phyloP scores from a whole-genome alignment of 2,329 filamentous ascomycete species.

The Fusarium newnesense region DNA sequence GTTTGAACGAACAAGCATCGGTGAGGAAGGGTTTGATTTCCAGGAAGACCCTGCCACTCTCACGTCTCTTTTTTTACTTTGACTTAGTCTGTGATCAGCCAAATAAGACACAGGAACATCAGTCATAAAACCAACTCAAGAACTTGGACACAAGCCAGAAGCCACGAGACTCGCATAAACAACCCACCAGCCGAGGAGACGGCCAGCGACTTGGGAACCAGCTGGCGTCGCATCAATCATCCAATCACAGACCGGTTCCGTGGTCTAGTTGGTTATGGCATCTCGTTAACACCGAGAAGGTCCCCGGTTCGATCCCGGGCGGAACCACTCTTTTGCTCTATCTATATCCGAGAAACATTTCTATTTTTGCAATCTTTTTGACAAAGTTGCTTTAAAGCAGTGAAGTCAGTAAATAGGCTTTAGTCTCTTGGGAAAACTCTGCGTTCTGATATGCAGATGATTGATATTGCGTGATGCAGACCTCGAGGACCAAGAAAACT shows the following conservation, averaged over 20 bases:
- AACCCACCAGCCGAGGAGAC: fast-evolving
- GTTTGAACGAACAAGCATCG: no score
- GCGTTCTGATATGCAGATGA: neutral
- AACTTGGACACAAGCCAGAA: fast-evolving
- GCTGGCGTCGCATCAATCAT: fast-evolving
- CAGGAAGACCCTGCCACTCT: neutral
- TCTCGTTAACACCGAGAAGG: slow-evolving; percentile 6
- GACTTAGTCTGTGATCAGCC: fast-evolving
- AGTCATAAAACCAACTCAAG: neutral
- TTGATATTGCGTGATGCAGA: neutral
- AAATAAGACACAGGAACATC: fast-evolving
- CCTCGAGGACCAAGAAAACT: neutral
- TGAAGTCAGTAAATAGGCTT: no score
- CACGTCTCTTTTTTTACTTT: fast-evolving
- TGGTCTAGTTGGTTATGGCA: slow-evolving; percentile 10
- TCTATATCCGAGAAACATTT: fast-evolving
- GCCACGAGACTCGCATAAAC: fast-evolving
- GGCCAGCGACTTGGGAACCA: fast-evolving
- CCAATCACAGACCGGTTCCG: slow-evolving; percentile 15
- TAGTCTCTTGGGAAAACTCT: no score
- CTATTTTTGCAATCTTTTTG: fast-evolving
- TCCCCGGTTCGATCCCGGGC: slow-evolving; percentile 11
- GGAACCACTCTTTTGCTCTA: slow-evolving; percentile 4
- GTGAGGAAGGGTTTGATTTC: no score
- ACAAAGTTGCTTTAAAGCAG: fast-evolving